Percentiles rank a stretch among this genome's conserved stretches.
phyloP scores from a whole-genome alignment of 306 rosid genomes.

The Quercus rubra region DNA sequence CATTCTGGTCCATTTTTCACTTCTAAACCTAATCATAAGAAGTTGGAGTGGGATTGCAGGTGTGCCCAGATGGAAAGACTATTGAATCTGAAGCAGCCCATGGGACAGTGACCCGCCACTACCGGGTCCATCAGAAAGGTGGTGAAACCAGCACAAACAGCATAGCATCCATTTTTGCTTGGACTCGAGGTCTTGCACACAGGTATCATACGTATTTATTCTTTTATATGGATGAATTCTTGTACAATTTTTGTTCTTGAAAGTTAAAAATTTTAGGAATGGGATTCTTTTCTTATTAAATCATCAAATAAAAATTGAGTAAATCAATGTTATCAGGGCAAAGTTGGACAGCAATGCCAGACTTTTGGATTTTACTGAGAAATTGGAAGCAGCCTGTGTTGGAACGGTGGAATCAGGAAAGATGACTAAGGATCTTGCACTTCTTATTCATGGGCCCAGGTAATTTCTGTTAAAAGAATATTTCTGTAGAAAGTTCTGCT shows the following conservation, averaged over 20 bases:
- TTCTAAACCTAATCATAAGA: not conserved
- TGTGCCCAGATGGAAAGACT: constrained; percentile 99
- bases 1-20: not conserved
- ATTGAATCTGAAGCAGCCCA: constrained; percentile 99
- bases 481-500: not conserved
- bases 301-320: not conserved
- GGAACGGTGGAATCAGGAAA: constrained; percentile 84
- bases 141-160: constrained; percentile 99
- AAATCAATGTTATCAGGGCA: constrained; percentile 48
- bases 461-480: constrained; percentile 24
- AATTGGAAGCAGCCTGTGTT: constrained; percentile 85
- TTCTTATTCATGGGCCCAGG: constrained; percentile 85
- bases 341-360: constrained; percentile 73
- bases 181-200: constrained; percentile 96
- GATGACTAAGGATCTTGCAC: constrained; percentile 99
- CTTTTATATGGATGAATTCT: not conserved
- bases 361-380: constrained; percentile 71
- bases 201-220: constrained; percentile 44
- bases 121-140: constrained; percentile 96
- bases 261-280: not conserved
- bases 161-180: constrained; percentile 99
- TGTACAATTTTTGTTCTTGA: not conserved
- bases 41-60: constrained; percentile 42
- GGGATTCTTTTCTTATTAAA: not conserved
- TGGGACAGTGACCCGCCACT: constrained; percentile 96